phyloP scores from a whole-genome alignment of 495 filamentous ascomycete genomes.

The Talaromyces adpressus region DNA sequence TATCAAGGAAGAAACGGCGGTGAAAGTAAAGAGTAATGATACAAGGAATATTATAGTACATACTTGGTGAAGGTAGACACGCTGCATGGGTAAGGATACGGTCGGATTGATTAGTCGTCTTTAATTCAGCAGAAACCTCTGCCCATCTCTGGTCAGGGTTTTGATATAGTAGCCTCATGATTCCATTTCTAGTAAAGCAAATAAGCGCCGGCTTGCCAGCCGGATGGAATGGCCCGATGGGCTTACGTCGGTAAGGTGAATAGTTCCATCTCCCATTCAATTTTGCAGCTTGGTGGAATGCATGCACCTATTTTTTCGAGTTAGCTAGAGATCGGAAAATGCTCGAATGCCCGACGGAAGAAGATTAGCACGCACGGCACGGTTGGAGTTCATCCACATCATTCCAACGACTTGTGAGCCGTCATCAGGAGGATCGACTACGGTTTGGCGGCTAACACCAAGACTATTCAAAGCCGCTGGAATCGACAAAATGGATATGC shows the following conservation, averaged over 20 bases:
- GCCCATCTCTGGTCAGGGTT: slow-evolving; percentile 58
- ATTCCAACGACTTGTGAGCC: slow-evolving; percentile 70
- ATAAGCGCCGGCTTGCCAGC: slow-evolving; percentile 60
- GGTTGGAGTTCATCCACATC: slow-evolving; percentile 68
- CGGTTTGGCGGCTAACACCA: slow-evolving; percentile 42
- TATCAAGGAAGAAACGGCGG: slow-evolving; percentile 7
- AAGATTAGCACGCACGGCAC: slow-evolving; percentile 34
- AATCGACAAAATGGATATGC: slow-evolving; percentile 60
- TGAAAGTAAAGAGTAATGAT: background rate
- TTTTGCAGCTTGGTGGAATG: slow-evolving; percentile 45
- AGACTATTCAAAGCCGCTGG: slow-evolving; percentile 61
- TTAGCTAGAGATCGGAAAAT: background rate
- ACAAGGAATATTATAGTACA: slow-evolving; percentile 7
- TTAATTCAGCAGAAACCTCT: slow-evolving; percentile 60
- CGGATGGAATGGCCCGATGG: slow-evolving; percentile 60
- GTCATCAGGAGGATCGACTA: slow-evolving; percentile 60
- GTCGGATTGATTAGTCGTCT: slow-evolving; percentile 59
- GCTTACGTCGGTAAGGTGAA: slow-evolving; percentile 38
- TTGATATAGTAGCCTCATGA: slow-evolving; percentile 65
- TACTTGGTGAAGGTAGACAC: slow-evolving; percentile 65
- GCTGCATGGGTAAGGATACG: slow-evolving; percentile 76
- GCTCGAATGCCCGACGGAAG: background rate
- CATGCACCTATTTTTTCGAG: slow-evolving; percentile 32
- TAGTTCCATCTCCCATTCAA: slow-evolving; percentile 46
- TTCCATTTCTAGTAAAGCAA: slow-evolving; percentile 61